Base-by-base conservation (phyloP, 2,329 filamentous ascomycete genomes). In the Alternaria dauci region DNA sequence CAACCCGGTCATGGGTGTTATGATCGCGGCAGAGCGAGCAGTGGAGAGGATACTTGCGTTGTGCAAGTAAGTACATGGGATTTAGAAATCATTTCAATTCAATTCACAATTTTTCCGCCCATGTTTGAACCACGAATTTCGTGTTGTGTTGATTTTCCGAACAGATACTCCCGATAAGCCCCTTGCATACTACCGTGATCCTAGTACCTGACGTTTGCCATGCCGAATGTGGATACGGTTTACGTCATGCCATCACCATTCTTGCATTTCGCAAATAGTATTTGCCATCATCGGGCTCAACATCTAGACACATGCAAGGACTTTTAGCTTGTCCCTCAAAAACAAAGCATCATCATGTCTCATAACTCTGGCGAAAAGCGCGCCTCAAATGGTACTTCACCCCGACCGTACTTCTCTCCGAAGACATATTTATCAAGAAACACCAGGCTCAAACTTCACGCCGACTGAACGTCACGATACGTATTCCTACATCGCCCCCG, bases 1-100 rank as follows among this genome's bases (percentile, higher is more conserved):
- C 2, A 86, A 86, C 66, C 85, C 85, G 1, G 83, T 84, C 63
- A 83, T 86, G 70, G 84, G 83, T 0, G 79, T 85, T 26, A 86
- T 86, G 83, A 80, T 84, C 20, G 84, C 82, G 5, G 85, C 79
- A 0, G 85, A 86, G 76, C 80, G 79, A 63, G 85, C 81, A 1
- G 78, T 81, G 3, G 84, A 86, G 72, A 76, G 81, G 65, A 84
- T 86, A 65, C 70, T 81, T 60, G 72, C 65, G 20, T 38, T 59
- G 8, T 46, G 14, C 20, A 50, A 38, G 14, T 50, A 26, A 38
- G 9, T 5, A 11, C 20, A 38, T 26, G 2, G 8, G 2, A 8
- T 18, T 26, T 48, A 34, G 12, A 9, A 42, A 14, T 14, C 7
- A 20, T 25, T 12, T 14, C 39, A 11, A 42, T 42, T 25, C 18